Base-by-base conservation (phyloP, 106 monocot species). In the Dioscorea zingiberensis region DNA sequence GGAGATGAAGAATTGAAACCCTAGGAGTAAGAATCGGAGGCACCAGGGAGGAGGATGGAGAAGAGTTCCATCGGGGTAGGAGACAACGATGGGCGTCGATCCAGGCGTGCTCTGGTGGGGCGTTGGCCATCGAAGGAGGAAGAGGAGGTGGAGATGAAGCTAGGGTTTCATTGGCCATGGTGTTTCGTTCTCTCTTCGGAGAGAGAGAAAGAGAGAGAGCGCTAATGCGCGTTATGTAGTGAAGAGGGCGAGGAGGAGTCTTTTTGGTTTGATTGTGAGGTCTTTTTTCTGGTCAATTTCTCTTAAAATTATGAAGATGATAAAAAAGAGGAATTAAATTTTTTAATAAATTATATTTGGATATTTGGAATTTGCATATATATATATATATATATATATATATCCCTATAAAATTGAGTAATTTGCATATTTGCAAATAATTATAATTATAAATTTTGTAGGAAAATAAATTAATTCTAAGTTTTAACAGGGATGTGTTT, bases 1-100 rank as follows among this genome's bases (percentile, higher is more conserved):
- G 12, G 12, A 58, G 13, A 23, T 16, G 17, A 60, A 29, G 29
- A 18, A 60, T 7, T 29, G 28, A 28, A 30, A 30, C 15, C 26
- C 14, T 14, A 29, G 16, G 1, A n/a, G 16, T 10, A 24, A 12
- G 24, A 19, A 32, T 24, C 45, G 8, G 21, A 21, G 19, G 24
- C 11, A 88, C 87, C 77, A 70, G 84, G 58, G 78, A 55, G 15
- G 78, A 84, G 0, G 74, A 62, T 60, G 49, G 49, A 27, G 75
- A 18, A 19, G 71, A 64, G n/a, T 70, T 51, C 73, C 83, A 78
- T 0, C 66, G 71, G 4, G 67, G 75, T 26, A 71, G 60, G 14
- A 75, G n/a, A 17, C 62, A 32, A 17, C 60, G 75, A 57, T 83
- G 65, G 21, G 77, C 73, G 7, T 78, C 72, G 21, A 69, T 25